These are phyloP conservation scores for Heterobasidion parviporum DNA, from an alignment of 1,284 basidiomycete genomes.

Conservation along the genomic window DNA sequence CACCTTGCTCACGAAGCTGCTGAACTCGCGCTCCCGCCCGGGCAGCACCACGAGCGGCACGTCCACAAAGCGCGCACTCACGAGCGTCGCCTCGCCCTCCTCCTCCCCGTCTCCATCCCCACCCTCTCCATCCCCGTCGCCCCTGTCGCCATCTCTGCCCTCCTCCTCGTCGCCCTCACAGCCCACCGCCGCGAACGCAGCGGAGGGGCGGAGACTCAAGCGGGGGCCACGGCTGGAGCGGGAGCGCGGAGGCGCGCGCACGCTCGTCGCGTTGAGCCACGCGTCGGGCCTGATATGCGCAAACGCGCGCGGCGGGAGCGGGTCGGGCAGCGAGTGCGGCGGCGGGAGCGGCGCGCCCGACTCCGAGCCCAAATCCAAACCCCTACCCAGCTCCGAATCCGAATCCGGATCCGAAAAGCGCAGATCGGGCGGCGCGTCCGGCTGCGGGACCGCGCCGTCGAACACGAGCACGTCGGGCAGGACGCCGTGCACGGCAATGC, in stretches of 20 bases:
- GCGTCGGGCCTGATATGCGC: slow-evolving; percentile 61
- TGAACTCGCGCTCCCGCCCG: slow-evolving; percentile 64
- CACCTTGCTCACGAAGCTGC: slow-evolving; percentile 68
- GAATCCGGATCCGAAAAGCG: slow-evolving; percentile 4
- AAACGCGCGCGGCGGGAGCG: slow-evolving; percentile 62
- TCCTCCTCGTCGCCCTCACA: neutral
- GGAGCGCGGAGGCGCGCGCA: slow-evolving; percentile 25
- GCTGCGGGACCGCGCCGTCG: slow-evolving; percentile 52
- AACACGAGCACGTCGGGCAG: slow-evolving; percentile 70
- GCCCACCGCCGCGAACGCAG: slow-evolving; percentile 62
- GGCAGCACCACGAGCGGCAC: slow-evolving; percentile 69
- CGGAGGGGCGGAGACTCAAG: slow-evolving; percentile 55
- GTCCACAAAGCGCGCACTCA: slow-evolving; percentile 57
- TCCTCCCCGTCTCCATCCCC: slow-evolving; percentile 38
- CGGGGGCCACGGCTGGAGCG: slow-evolving; percentile 29
- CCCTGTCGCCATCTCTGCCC: slow-evolving; percentile 24
- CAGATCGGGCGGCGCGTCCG: no score
- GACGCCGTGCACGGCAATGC: slow-evolving; percentile 50
- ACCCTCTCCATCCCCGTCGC: slow-evolving; percentile 19
- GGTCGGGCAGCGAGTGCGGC: slow-evolving; percentile 44
- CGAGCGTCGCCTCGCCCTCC: slow-evolving; percentile 45
- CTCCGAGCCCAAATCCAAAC: no score
- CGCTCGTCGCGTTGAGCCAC: slow-evolving; percentile 39
- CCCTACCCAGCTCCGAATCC: no score
- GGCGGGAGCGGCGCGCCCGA: slow-evolving; percentile 30